Evolutionary conservation across 345 rosid species (phyloP), one percentile per base, ranked within the genome.

Genomic region (Dimocarpus longan): DNA sequence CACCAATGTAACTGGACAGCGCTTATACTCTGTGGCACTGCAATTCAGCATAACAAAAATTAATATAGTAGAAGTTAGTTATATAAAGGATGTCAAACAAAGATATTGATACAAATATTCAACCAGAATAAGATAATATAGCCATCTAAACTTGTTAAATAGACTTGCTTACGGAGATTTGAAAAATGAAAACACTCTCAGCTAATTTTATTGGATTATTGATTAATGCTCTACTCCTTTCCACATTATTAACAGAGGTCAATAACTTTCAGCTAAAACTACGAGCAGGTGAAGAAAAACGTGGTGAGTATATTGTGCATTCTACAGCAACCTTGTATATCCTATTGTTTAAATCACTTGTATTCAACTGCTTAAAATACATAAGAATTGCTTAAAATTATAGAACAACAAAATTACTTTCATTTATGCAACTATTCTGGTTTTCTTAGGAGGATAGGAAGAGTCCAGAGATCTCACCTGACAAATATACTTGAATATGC

Each of bases 1-100:
- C 90, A 90, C 89, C 88, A 96, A 83, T 18, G 97, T 94, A 63
- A 91, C 86, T 0, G 98, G 99, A 80, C 99, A 96, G 66, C 98
- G 92, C 74, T 93, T 90, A 79, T 94, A 96, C 99, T n/a, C n/a
- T 93, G 96, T 68, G 54, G 48, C 73, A 65, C 66, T 15, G 65
- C 15, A 57, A 76, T 67, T 28, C 63, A 73, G 40, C 68, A 50
- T 1, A 42, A 24, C 12, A 59, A 15, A 26, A 50, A 10, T 3
- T 6, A 0, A 22, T 52, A 21, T 15, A 2, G 19, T 21, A 2
- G 19, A 18, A 22, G 71, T 26, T 26, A 26, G 28, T 26, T 26
- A 26, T 43, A 54, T 56, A 6, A 21, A 82, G 56, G 70, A n/a
- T 26, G 76, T 40, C 24, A 4, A 75, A 70, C 68, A 68, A 26